Evolutionary conservation across 2,329 filamentous ascomycete genomes (phyloP), one percentile per base, ranked within the genome.

Genomic region (Colletotrichum sp.): DNA sequence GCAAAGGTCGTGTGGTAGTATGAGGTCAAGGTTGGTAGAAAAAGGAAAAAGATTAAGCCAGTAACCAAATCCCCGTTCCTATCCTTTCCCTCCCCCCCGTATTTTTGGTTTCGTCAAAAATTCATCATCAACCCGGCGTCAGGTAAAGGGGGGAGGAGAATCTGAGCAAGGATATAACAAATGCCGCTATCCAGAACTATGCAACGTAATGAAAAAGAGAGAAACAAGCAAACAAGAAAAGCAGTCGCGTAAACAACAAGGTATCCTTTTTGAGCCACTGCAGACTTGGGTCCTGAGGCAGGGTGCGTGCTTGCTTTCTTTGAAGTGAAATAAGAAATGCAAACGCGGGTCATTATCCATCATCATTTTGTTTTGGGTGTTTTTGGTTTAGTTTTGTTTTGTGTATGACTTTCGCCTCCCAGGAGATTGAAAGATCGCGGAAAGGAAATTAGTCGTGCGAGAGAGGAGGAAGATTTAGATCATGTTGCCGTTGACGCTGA

Each of bases 401-500:
- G 13, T 28, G 26, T 52, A n/a, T 22, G 16, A n/a, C 30, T 66
- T 66, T 66, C 28, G n/a, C 68, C 57, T 34, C 36, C 72, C 70
- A 60, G 62, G 60, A 73, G 60, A 72, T 77, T 78, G 75, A 74
- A 75, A 60, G 71, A 68, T 70, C 64, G 62, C 65, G 57, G 60
- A 65, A 44, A 44, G 63, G 67, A 67, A 36, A 55, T 30, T 44
- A 55, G 15, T 44, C 8, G 10, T 18, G 32, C 7, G 12, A 65
- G 16, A 66, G 68, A 28, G 52, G 66, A 62, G 48, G 32, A 65
- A 36, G 73, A 28, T 5, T 24, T 36, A 94, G 81, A 94, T 93
- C 91, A 93, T 93, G 85, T 92, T 93, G 60, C 95, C 95, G 82
- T 96, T 96, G 78, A 96, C 92, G 82, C 92, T 94, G 80, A 97